Base-by-base conservation (phyloP, 352 stramenopile genomes). In the Phytophthora meadii region DNA sequence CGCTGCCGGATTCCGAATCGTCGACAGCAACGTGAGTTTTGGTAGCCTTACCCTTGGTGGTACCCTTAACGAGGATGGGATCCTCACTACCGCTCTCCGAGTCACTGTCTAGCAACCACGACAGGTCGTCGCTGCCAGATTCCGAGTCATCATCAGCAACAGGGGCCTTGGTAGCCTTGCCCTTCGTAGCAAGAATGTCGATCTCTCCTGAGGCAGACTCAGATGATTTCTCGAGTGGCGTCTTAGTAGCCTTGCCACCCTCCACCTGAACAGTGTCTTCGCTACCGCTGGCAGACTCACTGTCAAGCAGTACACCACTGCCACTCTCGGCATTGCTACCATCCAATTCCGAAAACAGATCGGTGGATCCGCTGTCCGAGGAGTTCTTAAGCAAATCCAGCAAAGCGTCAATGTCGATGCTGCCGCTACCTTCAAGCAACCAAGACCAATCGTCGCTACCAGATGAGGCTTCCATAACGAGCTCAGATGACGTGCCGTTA, bases 21-120 rank as follows among this genome's bases (percentile, higher is more conserved):
- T 42, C 37, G 27, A 30, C 27, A 1, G 27, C 1, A 30, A 11
- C 22, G 22, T 22, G 22, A 22, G 22, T 27, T 24, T 60, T 52
- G 4, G 42, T 67, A 30, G 42, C 3, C 42, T 61, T 64, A 17
- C 32, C 45, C 36, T 41, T 41, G 36, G 3, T 47, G 36, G 17
- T 22, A 39, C 54, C 47, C 47, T 65, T 65, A 5, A 46, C 50
- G 3, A 42, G 12, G 0, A 44, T 32, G 5, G 28, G 12, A 24
- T 61, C 58, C 4, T 67, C 51, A 19, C 41, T 60, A n/a, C 48
- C 30, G 10, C 25, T 58, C 2, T 37, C 37, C 5, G 36, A 57
- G 5, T 52, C 39, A 11, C 40, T 66, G 10, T 15, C 53, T 2
- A 66, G 19, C 19, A 60, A 22, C 58, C 58, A 59, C 4, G 39